These are phyloP conservation scores for Sclerotiophoma versabilis DNA, from an alignment of 2,329 filamentous ascomycete genomes.

Conservation along the genomic window DNA sequence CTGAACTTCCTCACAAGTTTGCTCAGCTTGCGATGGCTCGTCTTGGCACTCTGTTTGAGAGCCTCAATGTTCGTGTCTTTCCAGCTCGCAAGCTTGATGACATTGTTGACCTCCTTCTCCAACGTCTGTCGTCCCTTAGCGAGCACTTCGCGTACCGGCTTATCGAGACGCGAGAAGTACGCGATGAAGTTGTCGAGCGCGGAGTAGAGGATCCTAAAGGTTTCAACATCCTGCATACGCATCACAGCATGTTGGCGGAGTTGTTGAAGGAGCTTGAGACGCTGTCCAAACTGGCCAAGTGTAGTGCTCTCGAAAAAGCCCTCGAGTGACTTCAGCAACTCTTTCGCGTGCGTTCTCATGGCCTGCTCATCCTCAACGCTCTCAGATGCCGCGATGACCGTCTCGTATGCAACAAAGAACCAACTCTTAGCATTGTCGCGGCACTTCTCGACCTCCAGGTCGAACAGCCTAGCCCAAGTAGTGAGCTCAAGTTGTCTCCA, in stretches of 20 bases:
- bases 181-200: conserved; percentile 78
- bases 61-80: conserved; percentile 96
- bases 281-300: conserved; percentile 78
- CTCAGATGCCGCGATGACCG: conserved; percentile 77
- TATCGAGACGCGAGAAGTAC: conserved; percentile 76
- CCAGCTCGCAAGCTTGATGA: conserved; percentile 95
- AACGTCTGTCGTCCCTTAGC: conserved; percentile 72
- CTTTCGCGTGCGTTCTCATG: conserved; percentile 68
- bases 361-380: conserved; percentile 66
- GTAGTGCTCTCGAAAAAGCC: conserved; percentile 81
- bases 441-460: conserved; percentile 80
- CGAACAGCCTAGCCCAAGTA: conserved; percentile 89
- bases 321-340: conserved; percentile 77
- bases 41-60: conserved; percentile 84
- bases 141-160: conserved; percentile 69
- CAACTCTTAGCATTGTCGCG: conserved; percentile 81
- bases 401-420: conserved; percentile 98
- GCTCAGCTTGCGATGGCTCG: conserved; percentile 91
- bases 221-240: conserved; percentile 61
- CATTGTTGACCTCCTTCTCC: conserved; percentile 92
- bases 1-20: conserved; percentile 91
- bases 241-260: conserved; percentile 70
- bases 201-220: conserved; percentile 63
- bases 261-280: conserved; percentile 71
- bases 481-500: conserved; percentile 92